These are phyloP conservation scores for Orobanche coerulescens DNA, from an alignment of 257 asterid genomes.

Conservation along the genomic window DNA sequence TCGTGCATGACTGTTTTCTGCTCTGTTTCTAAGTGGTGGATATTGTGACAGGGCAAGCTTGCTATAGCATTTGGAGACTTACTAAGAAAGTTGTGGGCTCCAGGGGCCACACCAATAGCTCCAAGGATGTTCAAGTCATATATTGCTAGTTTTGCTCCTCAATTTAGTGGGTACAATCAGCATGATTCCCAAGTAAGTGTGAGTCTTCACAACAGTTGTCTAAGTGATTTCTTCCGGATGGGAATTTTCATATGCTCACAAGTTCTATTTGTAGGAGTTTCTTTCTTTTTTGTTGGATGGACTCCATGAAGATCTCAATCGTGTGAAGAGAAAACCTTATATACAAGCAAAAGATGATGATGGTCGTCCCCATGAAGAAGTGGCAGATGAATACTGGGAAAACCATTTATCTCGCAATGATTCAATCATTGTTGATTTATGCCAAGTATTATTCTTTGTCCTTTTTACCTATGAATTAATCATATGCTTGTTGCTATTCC, in stretches of 20 bases:
- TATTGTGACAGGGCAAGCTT: constrained; percentile 54
- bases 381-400: constrained; percentile 66
- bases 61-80: constrained; percentile 65
- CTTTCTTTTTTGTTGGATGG: constrained; percentile 72
- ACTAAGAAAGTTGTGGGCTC: constrained; percentile 63
- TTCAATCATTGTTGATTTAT: constrained; percentile 62
- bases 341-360: constrained; percentile 46
- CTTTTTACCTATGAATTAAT: constrained; percentile 9
- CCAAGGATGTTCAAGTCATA: constrained; percentile 55
- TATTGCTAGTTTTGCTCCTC: constrained; percentile 56
- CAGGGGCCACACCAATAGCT: constrained; percentile 38
- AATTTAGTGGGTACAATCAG: constrained; percentile 55
- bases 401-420: constrained; percentile 61
- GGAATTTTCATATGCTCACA: constrained; percentile 15
- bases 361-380: constrained; percentile 48
- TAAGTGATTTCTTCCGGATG: not conserved
- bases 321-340: constrained; percentile 63
- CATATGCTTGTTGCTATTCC: not conserved
- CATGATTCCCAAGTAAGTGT: constrained; percentile 71
- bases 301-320: constrained; percentile 75
- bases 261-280: constrained; percentile 42
- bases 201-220: constrained; percentile 10
- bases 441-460: constrained; percentile 39
- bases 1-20: not conserved
- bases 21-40: constrained; percentile 15